Evolutionary conservation across 495 filamentous ascomycete species (phyloP).

Genomic region (Penicillium angulare): DNA sequence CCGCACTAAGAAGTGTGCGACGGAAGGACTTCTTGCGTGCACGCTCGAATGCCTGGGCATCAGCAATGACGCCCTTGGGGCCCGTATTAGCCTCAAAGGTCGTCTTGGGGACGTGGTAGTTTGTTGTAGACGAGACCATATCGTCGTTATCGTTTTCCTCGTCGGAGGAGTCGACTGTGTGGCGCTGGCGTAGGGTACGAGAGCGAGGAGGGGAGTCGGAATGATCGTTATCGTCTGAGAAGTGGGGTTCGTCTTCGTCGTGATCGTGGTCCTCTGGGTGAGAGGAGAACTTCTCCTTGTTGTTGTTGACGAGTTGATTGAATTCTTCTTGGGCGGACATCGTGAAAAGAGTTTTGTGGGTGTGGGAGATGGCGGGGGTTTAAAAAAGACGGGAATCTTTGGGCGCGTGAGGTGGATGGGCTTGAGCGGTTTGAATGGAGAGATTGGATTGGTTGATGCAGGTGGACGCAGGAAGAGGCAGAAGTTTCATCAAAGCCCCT

Average conservation of each 20-base stretch:
- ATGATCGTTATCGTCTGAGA: constrained; percentile 32
- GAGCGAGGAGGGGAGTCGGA: constrained; percentile 49
- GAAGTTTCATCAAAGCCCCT: background rate
- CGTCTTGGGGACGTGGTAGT: constrained; percentile 54
- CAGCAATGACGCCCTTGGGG: constrained; percentile 97
- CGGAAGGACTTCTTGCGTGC: constrained; percentile 67
- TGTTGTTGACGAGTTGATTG: constrained; percentile 64
- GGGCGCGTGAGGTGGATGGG: background rate
- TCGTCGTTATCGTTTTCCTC: constrained; percentile 36
- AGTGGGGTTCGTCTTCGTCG: constrained; percentile 47
- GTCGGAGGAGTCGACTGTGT: constrained; percentile 51
- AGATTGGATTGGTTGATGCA: background rate
- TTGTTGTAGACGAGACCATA: constrained; percentile 43
- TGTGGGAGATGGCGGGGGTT: constrained; percentile 11
- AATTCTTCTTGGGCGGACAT: constrained; percentile 88
- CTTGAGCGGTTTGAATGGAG: background rate
- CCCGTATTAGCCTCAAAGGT: constrained; percentile 86
- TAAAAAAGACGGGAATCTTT: constrained; percentile 7
- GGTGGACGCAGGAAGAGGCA: too few relatives aligned
- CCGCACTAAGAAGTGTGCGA: constrained; percentile 41
- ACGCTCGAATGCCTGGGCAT: constrained; percentile 85
- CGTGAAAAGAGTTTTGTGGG: constrained; percentile 28
- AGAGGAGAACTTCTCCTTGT: constrained; percentile 38
- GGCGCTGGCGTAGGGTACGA: constrained; percentile 44
- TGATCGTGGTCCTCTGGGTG: constrained; percentile 51